phyloP scores from a whole-genome alignment of 2,329 filamentous ascomycete genomes.

The Stagonosporopsis rhizophila region DNA sequence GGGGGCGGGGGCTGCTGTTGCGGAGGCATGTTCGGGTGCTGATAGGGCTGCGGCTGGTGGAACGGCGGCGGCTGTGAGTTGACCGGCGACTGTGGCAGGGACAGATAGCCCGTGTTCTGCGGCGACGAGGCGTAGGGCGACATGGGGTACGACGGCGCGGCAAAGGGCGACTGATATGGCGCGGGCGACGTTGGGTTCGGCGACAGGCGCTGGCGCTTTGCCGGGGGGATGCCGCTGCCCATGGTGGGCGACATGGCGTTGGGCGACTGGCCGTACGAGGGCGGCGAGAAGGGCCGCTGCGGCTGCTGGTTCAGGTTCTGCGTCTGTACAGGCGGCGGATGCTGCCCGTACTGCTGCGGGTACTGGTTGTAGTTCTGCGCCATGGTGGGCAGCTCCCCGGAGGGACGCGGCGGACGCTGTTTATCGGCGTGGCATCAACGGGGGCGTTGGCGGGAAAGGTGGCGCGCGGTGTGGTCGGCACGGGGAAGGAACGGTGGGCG shows the following conservation, averaged over 20 bases:
- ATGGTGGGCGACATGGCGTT: slow-evolving; percentile 58
- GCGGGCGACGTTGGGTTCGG: slow-evolving; percentile 69
- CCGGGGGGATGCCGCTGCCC: slow-evolving; percentile 63
- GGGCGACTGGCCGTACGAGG: slow-evolving; percentile 57
- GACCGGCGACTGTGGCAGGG: slow-evolving; percentile 44
- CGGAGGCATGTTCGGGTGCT: slow-evolving; percentile 32
- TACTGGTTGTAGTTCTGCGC: slow-evolving; percentile 39
- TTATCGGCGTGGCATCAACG: slow-evolving; percentile 20
- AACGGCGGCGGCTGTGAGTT: slow-evolving; percentile 43
- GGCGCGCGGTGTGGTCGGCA: slow-evolving; percentile 14
- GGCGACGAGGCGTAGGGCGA: slow-evolving; percentile 50
- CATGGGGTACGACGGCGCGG: slow-evolving; percentile 55
- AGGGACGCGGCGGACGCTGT: slow-evolving; percentile 29
- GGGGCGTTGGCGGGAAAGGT: neutral
- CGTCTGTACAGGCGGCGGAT: slow-evolving; percentile 45
- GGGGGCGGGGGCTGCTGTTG: slow-evolving; percentile 31
- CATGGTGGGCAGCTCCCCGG: slow-evolving; percentile 41
- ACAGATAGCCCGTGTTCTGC: slow-evolving; percentile 35
- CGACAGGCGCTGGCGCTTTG: slow-evolving; percentile 75
- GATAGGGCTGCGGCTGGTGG: slow-evolving; percentile 62
- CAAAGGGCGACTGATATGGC: slow-evolving; percentile 47
- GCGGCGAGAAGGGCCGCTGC: slow-evolving; percentile 50
- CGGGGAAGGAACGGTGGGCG: slow-evolving; percentile 14
- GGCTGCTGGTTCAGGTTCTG: slow-evolving; percentile 51
- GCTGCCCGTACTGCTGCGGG: slow-evolving; percentile 35